Evolutionary conservation across 148 eudicot species (phyloP), one percentile per base, ranked within the genome.

Genomic region (Suaeda aralocaspica): DNA sequence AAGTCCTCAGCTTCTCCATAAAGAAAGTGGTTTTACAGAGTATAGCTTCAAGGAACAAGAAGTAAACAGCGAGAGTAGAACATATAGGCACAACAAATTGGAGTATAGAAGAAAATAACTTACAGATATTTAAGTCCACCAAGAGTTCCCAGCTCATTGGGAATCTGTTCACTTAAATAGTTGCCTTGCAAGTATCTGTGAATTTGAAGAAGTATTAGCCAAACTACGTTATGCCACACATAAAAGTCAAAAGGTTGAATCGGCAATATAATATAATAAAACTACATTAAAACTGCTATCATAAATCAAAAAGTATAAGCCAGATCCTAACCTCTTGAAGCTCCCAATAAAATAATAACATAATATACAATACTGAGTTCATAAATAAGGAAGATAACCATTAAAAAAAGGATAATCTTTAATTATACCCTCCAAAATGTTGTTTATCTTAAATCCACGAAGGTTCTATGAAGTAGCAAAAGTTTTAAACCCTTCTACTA

Each of bases 171-270:
- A 79, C 95, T 87, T 49, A 93, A 78, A 76, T 87, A 93, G 82
- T 93, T 93, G 66, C 94, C 84, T 83, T 93, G 98, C 85, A 93
- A 77, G 76, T 74, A 90, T 77, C 98, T 93, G 86, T 11, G 44
- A 60, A 80, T 21, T 45, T 49, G 67, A 29, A 45, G 64, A 33
- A 72, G 34, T 30, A 33, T 58, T n/a, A 66, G 57, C 34, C 34
- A n/a, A 22, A n/a, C 52, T 34, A 16, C 52, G 52, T 57, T 16
- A 2, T 50, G 46, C 28, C 15, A 59, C 13, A 55, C 24, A 29
- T 41, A 33, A 58, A 39, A 28, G 46, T 60, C 64, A 52, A 76
- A 56, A 49, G 59, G 10, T 21, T 11, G 55, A 60, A 60, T n/a
- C 59, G 45, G 15, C n/a, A 26, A 25, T n/a, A 3, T 13, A 39